A percentile compares a stretch with the other conserved stretches of the same genome.
These are phyloP conservation scores for Dalechampia spathulata DNA, from an alignment of 441 rosid genomes.

Conservation along the genomic window DNA sequence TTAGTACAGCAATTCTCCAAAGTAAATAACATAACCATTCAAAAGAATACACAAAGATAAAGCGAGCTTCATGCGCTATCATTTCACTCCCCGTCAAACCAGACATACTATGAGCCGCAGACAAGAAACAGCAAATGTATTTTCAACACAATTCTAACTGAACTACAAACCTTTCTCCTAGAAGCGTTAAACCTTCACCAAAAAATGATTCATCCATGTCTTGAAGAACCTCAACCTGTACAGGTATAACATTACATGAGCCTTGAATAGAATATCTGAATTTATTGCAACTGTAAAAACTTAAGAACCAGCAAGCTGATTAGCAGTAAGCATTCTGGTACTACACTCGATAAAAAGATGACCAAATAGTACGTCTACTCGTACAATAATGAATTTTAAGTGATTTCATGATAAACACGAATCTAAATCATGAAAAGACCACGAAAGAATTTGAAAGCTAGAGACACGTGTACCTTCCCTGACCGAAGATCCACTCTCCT, in stretches of 20 bases:
- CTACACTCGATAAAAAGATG: too few relatives aligned
- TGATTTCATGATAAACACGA: background rate
- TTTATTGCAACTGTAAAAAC: background rate
- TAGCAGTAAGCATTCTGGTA: background rate
- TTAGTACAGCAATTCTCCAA: too few relatives aligned
- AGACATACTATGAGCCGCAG: too few relatives aligned
- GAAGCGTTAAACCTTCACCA: slow-evolving; percentile 95
- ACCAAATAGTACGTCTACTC: too few relatives aligned
- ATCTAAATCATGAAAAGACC: background rate
- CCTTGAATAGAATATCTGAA: background rate
- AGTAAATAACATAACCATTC: too few relatives aligned
- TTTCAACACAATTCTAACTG: slow-evolving; percentile 4
- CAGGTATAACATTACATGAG: slow-evolving; percentile 4
- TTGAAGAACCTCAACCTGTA: slow-evolving; percentile 55
- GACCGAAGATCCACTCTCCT: slow-evolving; percentile 67
- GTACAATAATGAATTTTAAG: too few relatives aligned
- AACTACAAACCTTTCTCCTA: slow-evolving; percentile 57
- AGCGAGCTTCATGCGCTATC: background rate
- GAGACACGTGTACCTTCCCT: slow-evolving; percentile 56
- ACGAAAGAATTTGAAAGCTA: slow-evolving; percentile 4
- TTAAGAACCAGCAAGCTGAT: background rate
- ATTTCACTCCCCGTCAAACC: too few relatives aligned
- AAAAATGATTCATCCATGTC: slow-evolving; percentile 52
- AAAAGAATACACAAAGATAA: too few relatives aligned
- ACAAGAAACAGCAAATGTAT: background rate